Base-by-base conservation (phyloP, 192 early-diverging fungal species). In the Blastocladiella britannica region DNA sequence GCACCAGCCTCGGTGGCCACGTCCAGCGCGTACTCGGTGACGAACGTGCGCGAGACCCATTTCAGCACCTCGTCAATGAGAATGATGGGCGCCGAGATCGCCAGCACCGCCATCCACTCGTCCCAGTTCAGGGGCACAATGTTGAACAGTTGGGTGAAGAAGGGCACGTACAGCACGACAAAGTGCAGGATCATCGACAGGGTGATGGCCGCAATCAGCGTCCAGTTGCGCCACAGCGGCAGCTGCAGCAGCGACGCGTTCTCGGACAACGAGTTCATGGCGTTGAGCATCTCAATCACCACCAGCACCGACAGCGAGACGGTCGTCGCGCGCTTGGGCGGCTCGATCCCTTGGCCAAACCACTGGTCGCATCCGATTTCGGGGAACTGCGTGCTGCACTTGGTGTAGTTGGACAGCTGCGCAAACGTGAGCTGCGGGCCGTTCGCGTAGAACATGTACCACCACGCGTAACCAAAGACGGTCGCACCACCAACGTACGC, bases 231-330 rank as follows among this genome's bases (percentile, higher is more conserved):
- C 85, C 88, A 90, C 54, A 98, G 57, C n/a, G 87, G 89, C 57
- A 96, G 79, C 4, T 85, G 86, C 26, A 96, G 67, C 60, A 98
- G 68, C 26, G 84, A 87, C 58, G 91, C 90, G 68, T 98, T 94
- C 74, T 96, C 95, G 20, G 87, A 90, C 54, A 96, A 72, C 67
- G 80, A 83, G 73, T 96, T 96, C 72, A 96, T 89, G 53, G 95
- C 92, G 67, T 98, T 96, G 64, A 96, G 84, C 95, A 98, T 96
- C 67, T 98, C 93, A 63, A 98, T 93, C 26, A 86, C 84, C 18
- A 96, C 93, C 53, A 98, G 67, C 60, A 98, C 87, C 25, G 90
- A 91, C 54, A 98, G 74, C 53, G 87, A 89, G 71, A 96, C 86
- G 29, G 95, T 93, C 28, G 93, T 93, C 25, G 95, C 95, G 63